These are phyloP conservation scores for Ophiobolus disseminans DNA, from an alignment of 2,329 filamentous ascomycete genomes.

Conservation along the genomic window DNA sequence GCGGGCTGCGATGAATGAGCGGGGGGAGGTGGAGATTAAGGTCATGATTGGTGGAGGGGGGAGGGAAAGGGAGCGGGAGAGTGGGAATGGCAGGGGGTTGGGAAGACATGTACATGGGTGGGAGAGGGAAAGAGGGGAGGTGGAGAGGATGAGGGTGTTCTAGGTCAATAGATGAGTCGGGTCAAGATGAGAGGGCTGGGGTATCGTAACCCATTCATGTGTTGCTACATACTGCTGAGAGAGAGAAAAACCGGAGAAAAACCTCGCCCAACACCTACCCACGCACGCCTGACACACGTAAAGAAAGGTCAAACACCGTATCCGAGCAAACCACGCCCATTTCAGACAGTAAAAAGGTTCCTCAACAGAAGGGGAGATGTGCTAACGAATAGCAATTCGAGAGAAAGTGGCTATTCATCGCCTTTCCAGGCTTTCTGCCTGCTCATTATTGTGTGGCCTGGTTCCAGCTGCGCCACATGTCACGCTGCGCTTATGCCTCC, in stretches of 20 bases:
- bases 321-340: conserved; percentile 20
- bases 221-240: conserved; percentile 37
- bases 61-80: neutral
- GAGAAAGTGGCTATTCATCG: conserved; percentile 21
- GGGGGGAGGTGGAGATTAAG: conserved; percentile 12
- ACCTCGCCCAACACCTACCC: conserved; percentile 34
- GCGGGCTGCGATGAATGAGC: conserved; percentile 3
- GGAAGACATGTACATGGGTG: conserved; percentile 6
- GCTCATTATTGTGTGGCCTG: neutral
- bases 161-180: neutral
- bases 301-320: conserved; percentile 27
- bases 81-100: neutral
- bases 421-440: conserved; percentile 2
- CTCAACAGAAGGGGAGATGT: conserved; percentile 16
- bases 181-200: neutral
- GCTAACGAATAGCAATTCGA: conserved; percentile 21
- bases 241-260: conserved; percentile 22
- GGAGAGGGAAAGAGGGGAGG: conserved; percentile 12
- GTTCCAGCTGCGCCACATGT: conserved; percentile 6
- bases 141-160: conserved; percentile 15
- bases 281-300: conserved; percentile 31
- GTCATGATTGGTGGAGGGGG: conserved; percentile 5
- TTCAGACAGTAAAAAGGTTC: conserved; percentile 13
- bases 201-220: conserved; percentile 13
- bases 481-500: conserved; percentile 30